These are phyloP conservation scores for Mycena vitilis DNA, from an alignment of 768 basidiomycete genomes.

Conservation along the genomic window DNA sequence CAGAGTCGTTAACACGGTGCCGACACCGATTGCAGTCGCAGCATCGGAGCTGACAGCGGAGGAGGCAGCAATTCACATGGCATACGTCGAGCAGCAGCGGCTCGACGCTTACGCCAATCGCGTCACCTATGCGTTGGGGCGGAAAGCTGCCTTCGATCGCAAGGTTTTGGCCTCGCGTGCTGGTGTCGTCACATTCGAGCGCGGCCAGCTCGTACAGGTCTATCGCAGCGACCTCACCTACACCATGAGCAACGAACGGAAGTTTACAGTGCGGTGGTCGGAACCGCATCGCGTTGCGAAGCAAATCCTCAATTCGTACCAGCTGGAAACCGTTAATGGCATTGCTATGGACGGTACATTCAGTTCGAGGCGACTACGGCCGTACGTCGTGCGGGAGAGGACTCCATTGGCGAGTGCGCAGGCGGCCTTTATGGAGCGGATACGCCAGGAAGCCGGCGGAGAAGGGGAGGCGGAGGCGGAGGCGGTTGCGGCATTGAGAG, in stretches of 20 bases:
- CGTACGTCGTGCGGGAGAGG: constrained; percentile 23
- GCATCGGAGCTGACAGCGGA: background rate
- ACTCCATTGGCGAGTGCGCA: constrained; percentile 23
- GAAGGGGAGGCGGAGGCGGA: background rate
- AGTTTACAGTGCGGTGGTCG: constrained; percentile 48
- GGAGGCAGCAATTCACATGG: constrained; percentile 40
- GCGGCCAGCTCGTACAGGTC: constrained; percentile 47
- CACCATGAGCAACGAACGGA: constrained; percentile 43
- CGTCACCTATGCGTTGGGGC: constrained; percentile 36
- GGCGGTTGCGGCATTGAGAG: constrained; percentile 1
- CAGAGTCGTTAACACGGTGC: constrained; percentile 42
- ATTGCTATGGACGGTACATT: constrained; percentile 18
- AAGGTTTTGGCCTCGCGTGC: constrained; percentile 27
- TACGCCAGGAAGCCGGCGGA: background rate
- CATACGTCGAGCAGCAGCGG: constrained; percentile 45
- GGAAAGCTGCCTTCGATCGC: constrained; percentile 45
- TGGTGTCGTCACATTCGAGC: constrained; percentile 41
- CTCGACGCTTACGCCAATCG: constrained; percentile 43
- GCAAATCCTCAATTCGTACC: constrained; percentile 35
- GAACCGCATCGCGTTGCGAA: constrained; percentile 33
- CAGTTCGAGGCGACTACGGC: constrained; percentile 22
- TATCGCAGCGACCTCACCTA: constrained; percentile 41
- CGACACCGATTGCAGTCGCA: constrained; percentile 21
- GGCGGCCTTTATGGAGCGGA: constrained; percentile 7
- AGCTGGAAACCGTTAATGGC: constrained; percentile 29